A percentile compares a stretch with the other conserved stretches of the same genome.
phyloP scores from a whole-genome alignment of 139 green algal species.

The Haematococcus lacustris region DNA sequence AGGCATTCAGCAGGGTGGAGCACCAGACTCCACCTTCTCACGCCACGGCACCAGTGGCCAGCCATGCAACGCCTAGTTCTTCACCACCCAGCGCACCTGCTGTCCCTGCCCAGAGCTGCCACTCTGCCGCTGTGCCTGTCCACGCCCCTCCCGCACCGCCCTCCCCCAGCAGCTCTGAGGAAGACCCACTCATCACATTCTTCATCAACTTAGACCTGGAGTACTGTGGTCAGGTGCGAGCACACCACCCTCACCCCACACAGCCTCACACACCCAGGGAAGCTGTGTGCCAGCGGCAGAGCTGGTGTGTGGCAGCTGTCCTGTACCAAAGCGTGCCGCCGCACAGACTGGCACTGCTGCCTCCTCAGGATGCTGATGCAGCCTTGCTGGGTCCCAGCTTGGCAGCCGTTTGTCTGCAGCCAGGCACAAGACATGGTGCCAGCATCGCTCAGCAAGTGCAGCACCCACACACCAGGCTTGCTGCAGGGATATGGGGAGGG shows the following conservation, averaged over 20 bases:
- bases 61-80: not conserved
- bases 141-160: not conserved
- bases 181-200: slow-evolving; percentile 4
- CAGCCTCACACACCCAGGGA: too few relatives aligned
- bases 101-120: not conserved
- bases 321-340: too few relatives aligned
- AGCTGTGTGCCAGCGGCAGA: too few relatives aligned
- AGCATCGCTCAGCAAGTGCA: too few relatives aligned
- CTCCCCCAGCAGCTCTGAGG: not conserved
- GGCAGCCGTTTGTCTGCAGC: too few relatives aligned
- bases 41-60: not conserved
- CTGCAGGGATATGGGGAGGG: too few relatives aligned
- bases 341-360: too few relatives aligned
- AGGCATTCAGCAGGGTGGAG: not conserved
- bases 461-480: too few relatives aligned
- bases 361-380: too few relatives aligned
- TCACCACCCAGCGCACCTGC: not conserved
- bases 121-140: not conserved
- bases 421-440: too few relatives aligned
- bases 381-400: too few relatives aligned
- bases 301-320: too few relatives aligned
- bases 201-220: slow-evolving; percentile 18
- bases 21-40: not conserved
- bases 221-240: slow-evolving; percentile 21
- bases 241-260: not conserved